Conservation (phyloP, 2,329 filamentous ascomycete species). For the Colletotrichum sp. region DNA sequence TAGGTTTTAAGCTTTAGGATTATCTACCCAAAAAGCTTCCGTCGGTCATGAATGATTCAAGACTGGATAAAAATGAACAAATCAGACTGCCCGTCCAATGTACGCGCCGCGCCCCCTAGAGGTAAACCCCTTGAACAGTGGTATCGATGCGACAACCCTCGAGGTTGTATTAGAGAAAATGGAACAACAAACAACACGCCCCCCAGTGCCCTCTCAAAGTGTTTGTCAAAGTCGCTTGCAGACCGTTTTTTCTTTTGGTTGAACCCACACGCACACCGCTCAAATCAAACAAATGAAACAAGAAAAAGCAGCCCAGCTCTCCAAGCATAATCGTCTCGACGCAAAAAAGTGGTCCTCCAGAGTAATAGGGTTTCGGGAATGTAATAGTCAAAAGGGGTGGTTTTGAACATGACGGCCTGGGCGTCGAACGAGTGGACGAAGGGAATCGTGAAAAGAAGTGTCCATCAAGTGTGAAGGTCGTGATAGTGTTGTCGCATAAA, state of each 20-base stretch:
- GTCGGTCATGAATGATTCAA: not conserved
- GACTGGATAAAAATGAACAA: not conserved
- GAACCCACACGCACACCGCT: not conserved
- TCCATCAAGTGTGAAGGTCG: not conserved
- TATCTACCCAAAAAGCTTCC: constrained; percentile 2
- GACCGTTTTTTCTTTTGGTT: not conserved
- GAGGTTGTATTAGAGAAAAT: not conserved
- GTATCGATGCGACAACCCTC: constrained; percentile 12
- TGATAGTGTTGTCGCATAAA: not conserved
- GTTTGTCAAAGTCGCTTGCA: not conserved
- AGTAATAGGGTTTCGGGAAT: not conserved
- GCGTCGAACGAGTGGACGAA: not conserved
- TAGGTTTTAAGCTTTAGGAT: constrained; percentile 17
- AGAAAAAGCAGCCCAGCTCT: not conserved
- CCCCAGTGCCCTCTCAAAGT: not conserved
- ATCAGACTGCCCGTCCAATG: not conserved
- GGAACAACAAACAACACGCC: not conserved
- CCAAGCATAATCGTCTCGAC: constrained; percentile 10
- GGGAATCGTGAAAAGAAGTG: not conserved
- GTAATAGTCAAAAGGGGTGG: not conserved
- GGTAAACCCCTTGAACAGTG: not conserved
- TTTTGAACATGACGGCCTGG: not conserved
- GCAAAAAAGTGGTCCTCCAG: constrained; percentile 8
- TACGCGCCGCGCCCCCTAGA: not conserved
- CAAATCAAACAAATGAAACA: not conserved